These are phyloP conservation scores for Angophora floribunda DNA, from an alignment of 345 rosid species.

Conservation along the genomic window DNA sequence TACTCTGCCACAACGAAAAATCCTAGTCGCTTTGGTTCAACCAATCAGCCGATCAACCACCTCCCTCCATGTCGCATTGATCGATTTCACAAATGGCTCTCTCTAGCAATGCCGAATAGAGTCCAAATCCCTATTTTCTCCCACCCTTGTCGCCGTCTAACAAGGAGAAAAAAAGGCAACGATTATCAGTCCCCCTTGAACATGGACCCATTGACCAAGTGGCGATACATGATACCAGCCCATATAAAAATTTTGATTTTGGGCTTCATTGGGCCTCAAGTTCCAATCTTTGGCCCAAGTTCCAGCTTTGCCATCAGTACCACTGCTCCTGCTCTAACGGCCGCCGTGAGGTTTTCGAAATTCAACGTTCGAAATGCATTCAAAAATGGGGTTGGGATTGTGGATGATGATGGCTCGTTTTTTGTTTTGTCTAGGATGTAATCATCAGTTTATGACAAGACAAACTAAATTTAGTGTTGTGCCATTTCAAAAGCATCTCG, in stretches of 20 bases:
- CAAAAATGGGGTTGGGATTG: background rate
- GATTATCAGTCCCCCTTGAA: background rate
- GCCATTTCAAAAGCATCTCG: background rate
- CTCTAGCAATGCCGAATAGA: rapidly evolving
- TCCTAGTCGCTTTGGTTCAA: rapidly evolving
- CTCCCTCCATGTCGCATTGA: background rate
- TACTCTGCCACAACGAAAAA: background rate
- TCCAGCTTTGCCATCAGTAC: background rate
- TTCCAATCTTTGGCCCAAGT: background rate
- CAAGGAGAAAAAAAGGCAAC: background rate
- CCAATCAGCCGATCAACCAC: background rate
- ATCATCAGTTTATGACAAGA: background rate
- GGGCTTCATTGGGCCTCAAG: background rate
- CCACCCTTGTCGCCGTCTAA: background rate
- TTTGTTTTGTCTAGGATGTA: background rate
- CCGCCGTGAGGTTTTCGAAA: background rate
- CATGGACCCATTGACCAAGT: background rate
- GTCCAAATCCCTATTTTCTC: background rate
- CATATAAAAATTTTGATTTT: background rate
- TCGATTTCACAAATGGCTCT: background rate
- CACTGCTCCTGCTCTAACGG: background rate
- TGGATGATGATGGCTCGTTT: background rate
- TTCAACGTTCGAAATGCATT: background rate
- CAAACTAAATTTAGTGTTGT: background rate
- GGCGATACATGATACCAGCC: background rate